These are phyloP conservation scores for Camelina neglecta DNA, from an alignment of 345 rosid genomes.

Conservation along the genomic window DNA sequence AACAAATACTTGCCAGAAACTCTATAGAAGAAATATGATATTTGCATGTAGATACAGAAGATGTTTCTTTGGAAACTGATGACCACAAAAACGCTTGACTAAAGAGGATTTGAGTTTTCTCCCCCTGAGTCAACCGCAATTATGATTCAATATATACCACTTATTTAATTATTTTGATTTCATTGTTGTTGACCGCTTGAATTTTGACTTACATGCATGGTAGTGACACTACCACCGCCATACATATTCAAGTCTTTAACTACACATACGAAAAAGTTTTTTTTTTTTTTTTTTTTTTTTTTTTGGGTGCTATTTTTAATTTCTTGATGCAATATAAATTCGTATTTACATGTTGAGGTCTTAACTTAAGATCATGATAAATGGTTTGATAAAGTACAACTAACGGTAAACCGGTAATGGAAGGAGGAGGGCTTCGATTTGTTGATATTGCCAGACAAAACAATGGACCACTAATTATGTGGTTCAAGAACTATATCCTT, in stretches of 20 bases:
- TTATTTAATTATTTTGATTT: neutral
- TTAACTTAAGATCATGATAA: neutral
- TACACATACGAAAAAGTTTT: neutral
- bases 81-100: neutral
- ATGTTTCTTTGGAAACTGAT: neutral
- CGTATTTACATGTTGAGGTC: neutral
- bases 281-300: neutral
- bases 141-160: neutral
- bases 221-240: neutral
- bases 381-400: neutral
- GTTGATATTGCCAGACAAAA: slow-evolving; percentile 4
- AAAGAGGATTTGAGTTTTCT: slow-evolving; percentile 12
- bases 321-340: neutral
- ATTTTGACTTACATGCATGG: neutral
- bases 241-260: neutral
- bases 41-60: slow-evolving; percentile 14
- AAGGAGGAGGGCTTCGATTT: neutral
- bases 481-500: slow-evolving; percentile 31
- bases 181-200: neutral
- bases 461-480: slow-evolving; percentile 34
- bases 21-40: neutral
- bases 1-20: too few relatives aligned
- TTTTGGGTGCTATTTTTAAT: neutral
- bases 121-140: slow-evolving; percentile 13
- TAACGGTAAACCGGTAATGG: neutral